Evolutionary conservation across 805 yeast species (phyloP), one percentile per base, ranked within the genome.

Genomic region (Candida suzukii): DNA sequence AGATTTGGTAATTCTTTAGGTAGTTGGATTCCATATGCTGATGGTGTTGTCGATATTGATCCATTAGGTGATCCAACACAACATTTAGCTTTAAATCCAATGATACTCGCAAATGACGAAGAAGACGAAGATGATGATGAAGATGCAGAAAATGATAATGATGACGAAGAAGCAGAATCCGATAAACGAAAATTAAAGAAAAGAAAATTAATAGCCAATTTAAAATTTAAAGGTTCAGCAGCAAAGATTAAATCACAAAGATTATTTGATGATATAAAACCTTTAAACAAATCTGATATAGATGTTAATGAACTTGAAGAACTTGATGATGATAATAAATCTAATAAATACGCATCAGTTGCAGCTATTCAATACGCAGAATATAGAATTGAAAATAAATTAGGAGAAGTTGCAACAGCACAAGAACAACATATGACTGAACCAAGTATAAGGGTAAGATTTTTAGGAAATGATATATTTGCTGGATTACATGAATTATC

Each of bases 401-500:
- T 26, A 26, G 29, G 5, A 4, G 5, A 26, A 26, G 10, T 8
- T 24, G 10, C 26, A 24, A n/a, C n/a, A 24, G 26, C 26, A 24
- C 10, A 24, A 24, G 26, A 24, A 24, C 26, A 24, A 24, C 26
- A 24, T 7, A n/a, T n/a, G n/a, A n/a, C n/a, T n/a, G n/a, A 40
- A 6, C 49, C 56, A 6, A 49, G 42, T 8, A 41, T 63, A 14
- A 47, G 45, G 11, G 25, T 63, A 46, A 64, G 70, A 43, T 57
- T 86, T 4, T 61, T 70, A 3, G 95, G 95, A 1, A 67, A 64
- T 17, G 95, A 86, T 54, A 72, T 87, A 0, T 86, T 80, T 68
- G 95, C 78, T 2, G 95, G 95, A 0, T 52, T 86, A 30, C 88
- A 83, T 57, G 81, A 83, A 51, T 64, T 86, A 16, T 73, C 88